Percentiles rank a stretch among this genome's conserved stretches.
Evolutionary conservation across 75 land plant genomes (phyloP).

Genomic region (Gnetum montanum): DNA sequence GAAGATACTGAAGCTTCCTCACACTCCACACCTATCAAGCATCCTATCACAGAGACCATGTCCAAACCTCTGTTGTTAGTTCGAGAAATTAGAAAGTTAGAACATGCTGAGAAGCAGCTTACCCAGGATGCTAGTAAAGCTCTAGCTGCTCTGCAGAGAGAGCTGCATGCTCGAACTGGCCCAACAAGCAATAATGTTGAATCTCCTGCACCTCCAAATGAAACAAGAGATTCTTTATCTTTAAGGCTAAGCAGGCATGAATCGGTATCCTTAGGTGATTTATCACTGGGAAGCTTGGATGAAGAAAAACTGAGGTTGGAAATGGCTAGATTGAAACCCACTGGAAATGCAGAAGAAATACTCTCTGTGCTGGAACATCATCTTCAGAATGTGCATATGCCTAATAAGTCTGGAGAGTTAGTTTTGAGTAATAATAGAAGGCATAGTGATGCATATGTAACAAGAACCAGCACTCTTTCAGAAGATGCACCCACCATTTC

Average conservation of each 20-base stretch:
- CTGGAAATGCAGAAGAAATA: conserved; percentile 23
- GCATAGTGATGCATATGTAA: conserved; percentile 2
- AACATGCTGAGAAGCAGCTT: conserved; percentile 37
- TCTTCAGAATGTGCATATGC: conserved; percentile 14
- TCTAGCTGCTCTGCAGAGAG: conserved; percentile 72
- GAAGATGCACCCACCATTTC: conserved; percentile 8
- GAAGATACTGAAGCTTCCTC: conserved; percentile 1
- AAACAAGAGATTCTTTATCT: conserved; percentile 27
- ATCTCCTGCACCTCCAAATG: conserved; percentile 24
- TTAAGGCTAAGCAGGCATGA: conserved; percentile 3
- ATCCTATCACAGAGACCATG: conserved; percentile 16
- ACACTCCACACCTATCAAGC: conserved; percentile 1
- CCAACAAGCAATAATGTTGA: conserved; percentile 32
- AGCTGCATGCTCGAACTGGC: conserved; percentile 56
- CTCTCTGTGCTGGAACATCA: conserved; percentile 13
- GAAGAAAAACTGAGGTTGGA: conserved; percentile 10
- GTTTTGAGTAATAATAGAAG: neutral
- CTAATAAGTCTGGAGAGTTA: conserved; percentile 8
- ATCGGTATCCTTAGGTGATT: neutral
- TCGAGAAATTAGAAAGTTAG: conserved; percentile 42
- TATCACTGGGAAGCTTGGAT: neutral
- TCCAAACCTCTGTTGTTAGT: conserved; percentile 34
- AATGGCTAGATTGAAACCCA: conserved; percentile 13
- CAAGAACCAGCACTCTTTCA: conserved; percentile 35
- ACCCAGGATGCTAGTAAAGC: conserved; percentile 34